Evolutionary conservation across 768 basidiomycete genomes (phyloP).

Genomic region (Mycena amicta): DNA sequence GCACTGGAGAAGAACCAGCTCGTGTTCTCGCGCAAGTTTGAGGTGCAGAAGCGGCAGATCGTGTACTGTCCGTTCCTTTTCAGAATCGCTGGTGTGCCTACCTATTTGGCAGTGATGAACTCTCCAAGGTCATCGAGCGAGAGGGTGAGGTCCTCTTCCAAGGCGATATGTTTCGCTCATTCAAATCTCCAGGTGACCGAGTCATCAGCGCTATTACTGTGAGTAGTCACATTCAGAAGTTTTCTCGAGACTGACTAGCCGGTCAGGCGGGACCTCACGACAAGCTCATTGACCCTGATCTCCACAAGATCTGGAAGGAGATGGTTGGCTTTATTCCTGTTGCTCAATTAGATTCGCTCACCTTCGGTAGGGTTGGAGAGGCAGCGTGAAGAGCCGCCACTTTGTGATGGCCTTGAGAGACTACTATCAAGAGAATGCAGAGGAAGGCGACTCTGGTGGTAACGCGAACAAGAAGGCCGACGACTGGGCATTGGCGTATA

Average conservation of each 20-base stretch:
- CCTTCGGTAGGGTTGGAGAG: conserved; percentile 34
- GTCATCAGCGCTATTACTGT: conserved; percentile 28
- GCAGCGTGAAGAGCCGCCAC: conserved; percentile 36
- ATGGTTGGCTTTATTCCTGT: conserved; percentile 30
- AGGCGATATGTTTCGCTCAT: no score
- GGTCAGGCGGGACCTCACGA: conserved; percentile 37
- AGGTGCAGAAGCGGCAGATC: conserved; percentile 34
- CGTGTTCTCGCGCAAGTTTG: conserved; percentile 37
- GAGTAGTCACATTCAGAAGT: neutral
- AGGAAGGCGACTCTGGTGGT: conserved; percentile 14
- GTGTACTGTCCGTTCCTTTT: no score
- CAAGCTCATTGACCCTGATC: conserved; percentile 27
- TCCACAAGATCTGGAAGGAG: conserved; percentile 41
- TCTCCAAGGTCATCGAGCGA: conserved; percentile 29
- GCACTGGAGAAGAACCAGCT: conserved; percentile 32
- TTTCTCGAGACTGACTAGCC: neutral
- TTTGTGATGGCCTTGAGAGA: conserved; percentile 40
- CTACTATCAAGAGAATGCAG: conserved; percentile 28
- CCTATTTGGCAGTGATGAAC: conserved; percentile 30
- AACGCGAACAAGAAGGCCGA: conserved; percentile 4
- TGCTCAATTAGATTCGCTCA: neutral
- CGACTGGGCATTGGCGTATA: conserved; percentile 35
- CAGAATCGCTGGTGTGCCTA: no score
- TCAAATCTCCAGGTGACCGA: no score
- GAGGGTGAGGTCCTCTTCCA: no score